Base-by-base conservation (phyloP, 768 basidiomycete species). In the Sistotremastrum suecicum region DNA sequence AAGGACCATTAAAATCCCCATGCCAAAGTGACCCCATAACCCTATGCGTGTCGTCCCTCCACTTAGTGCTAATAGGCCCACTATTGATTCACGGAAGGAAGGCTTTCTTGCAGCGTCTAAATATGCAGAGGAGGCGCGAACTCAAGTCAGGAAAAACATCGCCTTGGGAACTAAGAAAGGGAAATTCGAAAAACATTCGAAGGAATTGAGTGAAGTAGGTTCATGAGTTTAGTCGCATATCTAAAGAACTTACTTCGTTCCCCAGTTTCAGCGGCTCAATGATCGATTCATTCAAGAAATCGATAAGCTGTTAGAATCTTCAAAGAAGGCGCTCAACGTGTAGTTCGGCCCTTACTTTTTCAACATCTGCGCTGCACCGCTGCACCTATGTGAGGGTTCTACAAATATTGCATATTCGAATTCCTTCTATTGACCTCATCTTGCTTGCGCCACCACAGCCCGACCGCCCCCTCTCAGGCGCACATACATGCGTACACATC, bases 1-100 rank as follows among this genome's bases (percentile, higher is more conserved):
- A 32, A 72, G 78, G 38, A 89, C 87, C 2, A 71, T 90, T 51
- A 82, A 73, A 51, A 74, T 90, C 48, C 81, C 85, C 0, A 76
- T 89, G 58, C 82, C 87, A 38, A 87, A 78, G 86, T 87, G 51
- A 9, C 42, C 37, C 12, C 29, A 11, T 36, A 7, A 43, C n/a
- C 36, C 20, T 33, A 20, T 5, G 20, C 9, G 68, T 54, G 36
- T 10, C 29, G 41, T 39, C 34, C 9, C 29, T 9, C 9, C 34
- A 20, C 20, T 41, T 11, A 34, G 37, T 34, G 43, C 7, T 41
- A 41, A 5, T 42, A 90, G 86, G 51, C 83, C 84, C 0, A 90
- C 87, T 0, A 73, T 87, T 4, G 85, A 88, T 39, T 73, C 80
- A 0, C 73, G 81, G 9, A 66, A 65, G 20, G 69, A 71, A 1